Conservation (phyloP, 768 basidiomycete species). For the Dictyophora rubrovolvata region DNA sequence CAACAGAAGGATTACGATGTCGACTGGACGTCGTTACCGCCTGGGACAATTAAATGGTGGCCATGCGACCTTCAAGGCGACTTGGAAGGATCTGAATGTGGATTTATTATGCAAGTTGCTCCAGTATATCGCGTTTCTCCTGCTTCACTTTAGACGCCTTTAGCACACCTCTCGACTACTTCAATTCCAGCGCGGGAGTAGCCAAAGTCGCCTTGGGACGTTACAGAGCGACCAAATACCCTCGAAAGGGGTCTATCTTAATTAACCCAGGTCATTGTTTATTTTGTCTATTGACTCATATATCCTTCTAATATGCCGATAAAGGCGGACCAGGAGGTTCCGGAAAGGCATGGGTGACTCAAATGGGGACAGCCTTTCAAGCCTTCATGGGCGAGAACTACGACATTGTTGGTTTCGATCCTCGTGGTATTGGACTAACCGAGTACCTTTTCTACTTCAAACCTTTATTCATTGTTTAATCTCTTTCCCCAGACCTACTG, state of each 20-base stretch:
- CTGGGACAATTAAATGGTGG: slow-evolving; percentile 6
- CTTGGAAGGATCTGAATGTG: slow-evolving; percentile 1
- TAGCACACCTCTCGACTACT: slow-evolving; percentile 1
- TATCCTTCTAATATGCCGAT: background rate
- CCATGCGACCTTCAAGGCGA: background rate
- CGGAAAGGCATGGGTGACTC: background rate
- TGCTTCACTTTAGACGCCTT: background rate
- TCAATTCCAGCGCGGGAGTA: slow-evolving; percentile 1
- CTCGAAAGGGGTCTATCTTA: background rate
- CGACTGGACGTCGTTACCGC: background rate
- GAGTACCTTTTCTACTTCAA: background rate
- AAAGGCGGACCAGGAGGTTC: slow-evolving; percentile 1
- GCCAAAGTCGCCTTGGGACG: slow-evolving; percentile 4
- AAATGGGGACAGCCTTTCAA: background rate
- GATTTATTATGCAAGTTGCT: slow-evolving; percentile 2
- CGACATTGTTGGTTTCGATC: slow-evolving; percentile 13
- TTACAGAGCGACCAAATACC: background rate
- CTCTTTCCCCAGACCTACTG: slow-evolving; percentile 1
- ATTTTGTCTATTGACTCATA: background rate
- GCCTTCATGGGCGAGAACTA: slow-evolving; percentile 7
- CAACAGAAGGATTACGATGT: background rate
- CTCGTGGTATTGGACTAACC: slow-evolving; percentile 12
- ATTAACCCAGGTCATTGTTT: background rate
- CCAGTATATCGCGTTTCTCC: background rate
- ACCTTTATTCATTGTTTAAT: background rate